Evolutionary conservation across 2,329 filamentous ascomycete species (phyloP).

Genomic region (Fusarium dimerum): DNA sequence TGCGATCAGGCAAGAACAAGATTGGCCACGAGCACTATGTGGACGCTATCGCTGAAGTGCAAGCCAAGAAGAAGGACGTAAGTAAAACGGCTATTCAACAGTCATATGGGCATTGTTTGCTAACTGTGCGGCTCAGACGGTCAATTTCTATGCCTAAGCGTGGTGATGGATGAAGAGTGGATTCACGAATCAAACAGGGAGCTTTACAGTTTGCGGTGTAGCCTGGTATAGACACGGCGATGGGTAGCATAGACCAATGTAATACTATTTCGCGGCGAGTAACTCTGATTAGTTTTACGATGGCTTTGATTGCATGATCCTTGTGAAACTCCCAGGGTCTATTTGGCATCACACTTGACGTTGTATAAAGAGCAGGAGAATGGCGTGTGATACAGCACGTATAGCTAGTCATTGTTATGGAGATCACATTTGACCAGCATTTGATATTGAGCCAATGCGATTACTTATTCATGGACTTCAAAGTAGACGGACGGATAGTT

Average conservation of each 20-base stretch:
- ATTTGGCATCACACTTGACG: too few species aligned
- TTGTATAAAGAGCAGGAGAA: too few species aligned
- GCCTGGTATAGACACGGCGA: conserved; percentile 21
- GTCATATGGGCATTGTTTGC: not conserved
- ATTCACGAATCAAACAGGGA: conserved; percentile 2
- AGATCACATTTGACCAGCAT: too few species aligned
- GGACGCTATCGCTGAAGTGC: conserved; percentile 95
- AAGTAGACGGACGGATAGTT: too few species aligned
- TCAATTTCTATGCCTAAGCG: conserved; percentile 56
- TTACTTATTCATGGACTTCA: too few species aligned
- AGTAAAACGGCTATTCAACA: conserved; percentile 34
- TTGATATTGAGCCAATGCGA: too few species aligned
- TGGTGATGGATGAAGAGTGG: conserved; percentile 1
- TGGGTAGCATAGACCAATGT: conserved; percentile 29
- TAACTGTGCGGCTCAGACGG: conserved; percentile 44
- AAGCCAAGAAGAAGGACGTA: conserved; percentile 91
- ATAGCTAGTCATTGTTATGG: too few species aligned
- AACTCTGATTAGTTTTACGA: not conserved
- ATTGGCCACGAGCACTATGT: conserved; percentile 98
- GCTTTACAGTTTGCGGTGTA: conserved; percentile 10
- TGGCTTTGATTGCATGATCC: not conserved
- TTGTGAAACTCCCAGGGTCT: not conserved
- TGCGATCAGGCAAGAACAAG: conserved; percentile 92
- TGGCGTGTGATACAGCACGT: too few species aligned
- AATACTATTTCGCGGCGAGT: conserved; percentile 24